Evolutionary conservation across 1,284 basidiomycete genomes (phyloP).

Genomic region (Schizophyllum amplum): DNA sequence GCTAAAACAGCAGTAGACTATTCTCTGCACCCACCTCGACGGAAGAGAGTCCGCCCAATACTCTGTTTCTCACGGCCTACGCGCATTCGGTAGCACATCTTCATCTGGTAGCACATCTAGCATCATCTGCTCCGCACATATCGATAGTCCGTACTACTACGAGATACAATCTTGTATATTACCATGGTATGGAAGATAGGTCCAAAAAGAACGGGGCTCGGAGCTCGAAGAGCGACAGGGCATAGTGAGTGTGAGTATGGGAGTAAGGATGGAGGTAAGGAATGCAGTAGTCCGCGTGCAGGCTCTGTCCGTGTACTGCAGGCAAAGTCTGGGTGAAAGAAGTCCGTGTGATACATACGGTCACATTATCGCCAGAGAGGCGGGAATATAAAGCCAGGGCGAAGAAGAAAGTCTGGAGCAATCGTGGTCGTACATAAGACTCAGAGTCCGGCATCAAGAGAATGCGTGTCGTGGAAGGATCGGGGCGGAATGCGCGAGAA

Average conservation of each 20-base stretch:
- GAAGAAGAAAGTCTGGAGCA: not conserved
- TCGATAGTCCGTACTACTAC: too few relatives aligned
- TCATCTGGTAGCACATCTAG: too few relatives aligned
- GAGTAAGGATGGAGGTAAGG: not conserved
- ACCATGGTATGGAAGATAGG: not conserved
- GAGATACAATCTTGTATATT: too few relatives aligned
- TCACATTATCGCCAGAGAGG: not conserved
- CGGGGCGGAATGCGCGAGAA: not conserved
- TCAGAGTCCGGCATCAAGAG: not conserved
- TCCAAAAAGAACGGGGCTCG: too few relatives aligned
- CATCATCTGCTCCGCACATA: too few relatives aligned
- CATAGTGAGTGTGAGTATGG: not conserved
- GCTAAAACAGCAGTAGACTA: constrained; percentile 35
- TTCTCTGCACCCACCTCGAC: too few relatives aligned
- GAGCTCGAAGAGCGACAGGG: not conserved
- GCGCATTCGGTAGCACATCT: too few relatives aligned
- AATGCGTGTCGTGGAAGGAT: not conserved
- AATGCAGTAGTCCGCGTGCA: not conserved
- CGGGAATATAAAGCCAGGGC: not conserved
- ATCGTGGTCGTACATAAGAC: too few relatives aligned
- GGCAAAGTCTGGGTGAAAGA: not conserved
- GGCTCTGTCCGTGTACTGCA: not conserved
- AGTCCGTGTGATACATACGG: not conserved
- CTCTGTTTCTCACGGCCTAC: too few relatives aligned
- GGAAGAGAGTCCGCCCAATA: too few relatives aligned